A percentile compares a stretch with the other conserved stretches of the same genome.
Conservation (phyloP, 306 rosid genomes). For the Cucumis melo region DNA sequence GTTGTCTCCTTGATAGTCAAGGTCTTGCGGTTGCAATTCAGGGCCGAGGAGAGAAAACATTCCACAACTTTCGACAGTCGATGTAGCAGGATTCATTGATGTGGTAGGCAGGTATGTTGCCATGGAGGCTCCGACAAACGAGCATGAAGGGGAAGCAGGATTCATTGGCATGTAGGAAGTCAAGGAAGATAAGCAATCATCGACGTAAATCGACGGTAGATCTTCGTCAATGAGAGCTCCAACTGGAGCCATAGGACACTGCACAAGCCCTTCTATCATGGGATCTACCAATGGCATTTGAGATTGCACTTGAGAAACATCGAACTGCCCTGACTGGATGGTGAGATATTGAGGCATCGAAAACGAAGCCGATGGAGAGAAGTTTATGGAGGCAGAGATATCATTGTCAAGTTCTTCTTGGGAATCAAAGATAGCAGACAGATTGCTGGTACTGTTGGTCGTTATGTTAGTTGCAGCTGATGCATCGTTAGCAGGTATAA, state of each 20-base stretch:
- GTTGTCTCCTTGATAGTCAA: slow-evolving; percentile 75
- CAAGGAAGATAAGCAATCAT: slow-evolving; percentile 70
- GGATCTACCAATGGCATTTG: slow-evolving; percentile 33
- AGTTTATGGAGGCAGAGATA: slow-evolving; percentile 82
- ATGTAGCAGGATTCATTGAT: slow-evolving; percentile 27
- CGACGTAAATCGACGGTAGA: slow-evolving; percentile 46
- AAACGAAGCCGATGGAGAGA: slow-evolving; percentile 56
- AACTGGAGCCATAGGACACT: slow-evolving; percentile 25
- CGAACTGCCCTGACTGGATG: slow-evolving; percentile 42
- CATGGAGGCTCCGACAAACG: slow-evolving; percentile 46
- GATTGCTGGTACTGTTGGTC: slow-evolving; percentile 24
- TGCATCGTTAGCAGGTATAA: neutral
- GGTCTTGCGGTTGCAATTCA: slow-evolving; percentile 61
- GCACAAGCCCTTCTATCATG: slow-evolving; percentile 45
- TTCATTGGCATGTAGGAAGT: slow-evolving; percentile 56
- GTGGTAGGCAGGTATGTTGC: slow-evolving; percentile 48
- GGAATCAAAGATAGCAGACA: slow-evolving; percentile 54
- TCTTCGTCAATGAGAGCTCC: slow-evolving; percentile 34
- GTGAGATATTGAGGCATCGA: slow-evolving; percentile 29
- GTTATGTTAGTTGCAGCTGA: slow-evolving; percentile 11
- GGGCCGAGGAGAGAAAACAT: slow-evolving; percentile 50
- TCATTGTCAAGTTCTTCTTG: slow-evolving; percentile 78
- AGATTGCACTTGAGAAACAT: slow-evolving; percentile 38
- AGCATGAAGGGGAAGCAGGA: slow-evolving; percentile 54
- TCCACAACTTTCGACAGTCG: slow-evolving; percentile 50